phyloP scores from a whole-genome alignment of 164 flowering plant genomes.

The Chimonanthus salicifolius region DNA sequence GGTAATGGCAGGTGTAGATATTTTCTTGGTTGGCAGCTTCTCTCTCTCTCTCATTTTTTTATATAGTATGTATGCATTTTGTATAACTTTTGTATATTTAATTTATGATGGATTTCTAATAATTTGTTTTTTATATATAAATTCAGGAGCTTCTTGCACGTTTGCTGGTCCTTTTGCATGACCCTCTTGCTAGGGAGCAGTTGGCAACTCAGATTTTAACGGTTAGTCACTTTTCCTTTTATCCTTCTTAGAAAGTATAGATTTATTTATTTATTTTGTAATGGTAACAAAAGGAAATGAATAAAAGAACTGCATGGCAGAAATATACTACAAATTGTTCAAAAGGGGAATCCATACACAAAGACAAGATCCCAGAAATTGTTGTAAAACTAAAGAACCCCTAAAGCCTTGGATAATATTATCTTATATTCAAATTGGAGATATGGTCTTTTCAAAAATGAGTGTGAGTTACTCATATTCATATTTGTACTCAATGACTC shows the following conservation, averaged over 20 bases:
- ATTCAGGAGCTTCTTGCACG: slow-evolving; percentile 87
- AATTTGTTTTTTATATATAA: slow-evolving; percentile 7
- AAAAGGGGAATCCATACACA: too few species aligned
- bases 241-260: background rate
- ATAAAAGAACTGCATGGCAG: too few species aligned
- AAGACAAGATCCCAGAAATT: too few species aligned
- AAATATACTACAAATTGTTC: too few species aligned
- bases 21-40: background rate
- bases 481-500: too few species aligned
- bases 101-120: background rate
- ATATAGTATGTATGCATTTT: background rate
- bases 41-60: background rate
- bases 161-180: slow-evolving; percentile 81
- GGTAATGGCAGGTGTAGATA: slow-evolving; percentile 30
- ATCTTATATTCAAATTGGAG: too few species aligned
- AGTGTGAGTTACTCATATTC: too few species aligned
- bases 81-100: background rate
- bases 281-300: too few species aligned
- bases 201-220: slow-evolving; percentile 79
- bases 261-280: too few species aligned
- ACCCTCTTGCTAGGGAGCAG: slow-evolving; percentile 88
- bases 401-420: too few species aligned
- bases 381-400: too few species aligned
- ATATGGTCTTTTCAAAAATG: too few species aligned
- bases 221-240: slow-evolving; percentile 24